These are phyloP conservation scores for Fusarium newnesense DNA, from an alignment of 2,329 filamentous ascomycete genomes.

Conservation along the genomic window DNA sequence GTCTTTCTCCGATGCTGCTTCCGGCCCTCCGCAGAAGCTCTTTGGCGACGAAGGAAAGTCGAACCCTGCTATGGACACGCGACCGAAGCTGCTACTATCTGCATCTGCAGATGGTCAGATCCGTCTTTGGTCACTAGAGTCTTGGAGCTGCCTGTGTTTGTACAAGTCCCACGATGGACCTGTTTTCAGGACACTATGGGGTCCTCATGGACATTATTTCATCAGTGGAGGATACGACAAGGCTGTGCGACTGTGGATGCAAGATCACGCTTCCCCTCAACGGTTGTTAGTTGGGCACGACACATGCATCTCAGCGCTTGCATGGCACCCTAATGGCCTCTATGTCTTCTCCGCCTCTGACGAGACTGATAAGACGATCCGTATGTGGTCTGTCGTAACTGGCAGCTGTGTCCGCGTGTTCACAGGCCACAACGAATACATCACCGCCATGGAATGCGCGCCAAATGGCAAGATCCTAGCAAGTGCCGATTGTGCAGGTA, in stretches of 20 bases:
- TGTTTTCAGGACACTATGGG: slow-evolving; percentile 88
- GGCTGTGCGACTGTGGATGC: slow-evolving; percentile 89
- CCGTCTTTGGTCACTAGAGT: slow-evolving; percentile 91
- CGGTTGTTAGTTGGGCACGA: slow-evolving; percentile 93
- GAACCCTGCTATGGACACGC: slow-evolving; percentile 59
- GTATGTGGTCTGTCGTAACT: slow-evolving; percentile 95
- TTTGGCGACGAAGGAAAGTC: slow-evolving; percentile 61
- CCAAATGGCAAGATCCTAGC: slow-evolving; percentile 92
- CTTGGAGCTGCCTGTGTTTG: slow-evolving; percentile 90
- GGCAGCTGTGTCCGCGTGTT: slow-evolving; percentile 91
- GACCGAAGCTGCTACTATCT: slow-evolving; percentile 83
- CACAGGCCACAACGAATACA: slow-evolving; percentile 87
- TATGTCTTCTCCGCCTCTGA: slow-evolving; percentile 95
- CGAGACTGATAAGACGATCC: slow-evolving; percentile 85
- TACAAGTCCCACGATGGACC: slow-evolving; percentile 95
- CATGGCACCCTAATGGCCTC: slow-evolving; percentile 93
- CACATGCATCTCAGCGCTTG: slow-evolving; percentile 88
- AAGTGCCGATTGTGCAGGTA: slow-evolving; percentile 86
- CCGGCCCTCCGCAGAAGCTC: slow-evolving; percentile 59
- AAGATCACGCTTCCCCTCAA: slow-evolving; percentile 89
- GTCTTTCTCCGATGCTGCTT: slow-evolving; percentile 82
- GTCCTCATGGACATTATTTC: slow-evolving; percentile 96
- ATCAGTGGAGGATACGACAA: slow-evolving; percentile 88
- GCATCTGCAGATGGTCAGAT: slow-evolving; percentile 88
- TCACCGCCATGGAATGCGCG: slow-evolving; percentile 85